Evolutionary conservation across 768 basidiomycete genomes (phyloP), one percentile per base, ranked within the genome.

Genomic region (Daedalea quercina): DNA sequence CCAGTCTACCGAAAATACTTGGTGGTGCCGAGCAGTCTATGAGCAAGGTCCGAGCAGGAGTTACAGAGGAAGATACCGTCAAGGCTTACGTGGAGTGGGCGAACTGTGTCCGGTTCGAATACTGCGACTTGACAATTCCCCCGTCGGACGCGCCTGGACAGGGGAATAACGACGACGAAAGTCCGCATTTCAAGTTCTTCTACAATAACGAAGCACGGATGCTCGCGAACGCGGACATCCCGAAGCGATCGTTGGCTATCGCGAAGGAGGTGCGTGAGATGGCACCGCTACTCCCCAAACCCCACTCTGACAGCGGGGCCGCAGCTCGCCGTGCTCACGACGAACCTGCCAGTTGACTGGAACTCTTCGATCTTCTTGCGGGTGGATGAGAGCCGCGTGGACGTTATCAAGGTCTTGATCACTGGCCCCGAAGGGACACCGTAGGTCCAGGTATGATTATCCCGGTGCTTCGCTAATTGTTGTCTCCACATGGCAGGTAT

Each of bases 351-450:
- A n/a, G 85, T 92, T 13, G 86, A 90, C 6, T 96, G 92, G 90
- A 84, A 92, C 62, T 95, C 94, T 3, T 94, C 91, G 1, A 85
- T 97, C 57, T 96, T 95, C 71, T 70, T 97, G 53, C 80, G 89
- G 48, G 93, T 95, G 3, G 94, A 97, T 65, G 94, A 96, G 71
- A 85, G 80, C 15, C 82, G 93, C 12, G 90, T 94, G 13, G 93
- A 94, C 64, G 78, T 94, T 44, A 92, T 94, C 68, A 95, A 94
- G 64, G 88, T 87, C n/a, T 69, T 91, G 19, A 90, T 92, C 56
- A 90, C 89, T 20, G 94, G 94, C 1, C 94, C 94, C 9, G 90
- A 94, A 73, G 91, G 88, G 48, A 95, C 94, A 40, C 94, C 94
- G 82, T 95, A 74, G 64, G 85, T 75, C 42, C 22, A 51, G 3